These are phyloP conservation scores for Antitrichia curtipendula DNA, from an alignment of 225 moss, liverwort and hornwort species.

Conservation along the genomic window DNA sequence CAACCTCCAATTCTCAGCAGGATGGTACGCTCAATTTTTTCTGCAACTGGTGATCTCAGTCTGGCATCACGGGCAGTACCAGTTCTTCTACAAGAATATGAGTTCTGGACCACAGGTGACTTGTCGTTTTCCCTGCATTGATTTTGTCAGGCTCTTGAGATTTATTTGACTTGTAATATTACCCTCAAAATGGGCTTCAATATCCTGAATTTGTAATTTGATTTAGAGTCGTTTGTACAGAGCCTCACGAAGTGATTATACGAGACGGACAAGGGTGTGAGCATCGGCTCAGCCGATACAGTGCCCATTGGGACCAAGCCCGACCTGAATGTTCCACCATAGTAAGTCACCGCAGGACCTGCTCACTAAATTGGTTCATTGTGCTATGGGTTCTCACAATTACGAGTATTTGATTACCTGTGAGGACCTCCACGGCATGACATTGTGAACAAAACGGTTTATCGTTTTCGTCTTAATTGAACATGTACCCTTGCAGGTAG, in stretches of 20 bases:
- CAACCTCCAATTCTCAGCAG: conserved; percentile 78
- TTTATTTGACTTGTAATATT: neutral
- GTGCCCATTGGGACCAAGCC: conserved; percentile 54
- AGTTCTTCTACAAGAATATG: conserved; percentile 42
- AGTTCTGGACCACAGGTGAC: conserved; percentile 47
- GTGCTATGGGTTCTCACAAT: neutral
- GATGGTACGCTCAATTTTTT: conserved; percentile 67
- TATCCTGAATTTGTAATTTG: neutral
- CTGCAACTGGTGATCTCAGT: conserved; percentile 35
- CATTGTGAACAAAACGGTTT: neutral
- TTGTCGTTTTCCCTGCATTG: neutral
- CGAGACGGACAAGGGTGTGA: conserved; percentile 24
- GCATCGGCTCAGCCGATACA: conserved; percentile 70
- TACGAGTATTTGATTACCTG: neutral
- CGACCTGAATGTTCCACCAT: conserved; percentile 80
- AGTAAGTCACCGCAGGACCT: conserved; percentile 13
- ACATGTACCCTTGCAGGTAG: neutral
- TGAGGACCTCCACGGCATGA: neutral
- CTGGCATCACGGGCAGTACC: conserved; percentile 48
- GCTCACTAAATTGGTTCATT: neutral
- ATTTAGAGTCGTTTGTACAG: conserved; percentile 2
- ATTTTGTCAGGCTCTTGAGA: neutral
- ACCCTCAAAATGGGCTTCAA: neutral
- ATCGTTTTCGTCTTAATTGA: neutral
- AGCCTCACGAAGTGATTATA: conserved; percentile 43